Base-by-base conservation (phyloP, 306 rosid species). In the Medicago ruthenica region DNA sequence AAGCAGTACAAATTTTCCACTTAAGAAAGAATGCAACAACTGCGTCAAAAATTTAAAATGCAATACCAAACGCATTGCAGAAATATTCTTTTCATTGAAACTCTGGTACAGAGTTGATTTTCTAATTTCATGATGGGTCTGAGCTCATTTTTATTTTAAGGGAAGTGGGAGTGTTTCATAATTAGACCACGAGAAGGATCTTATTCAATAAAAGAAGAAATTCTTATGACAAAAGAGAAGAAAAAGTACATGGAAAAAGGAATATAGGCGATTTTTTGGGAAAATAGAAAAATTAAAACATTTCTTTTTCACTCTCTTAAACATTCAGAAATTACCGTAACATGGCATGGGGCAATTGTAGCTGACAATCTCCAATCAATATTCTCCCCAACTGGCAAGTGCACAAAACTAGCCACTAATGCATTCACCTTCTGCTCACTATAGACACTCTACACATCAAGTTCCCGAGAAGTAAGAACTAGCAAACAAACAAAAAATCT, bases 291-390 rank as follows among this genome's bases (percentile, higher is more conserved):
- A 9, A 61, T 11, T 37, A 51, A 45, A 57, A 22, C 64, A 79
- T 31, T 69, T 75, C 67, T 45, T 71, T 63, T 59, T 65, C 70
- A 58, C 58, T 54, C 24, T 58, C 21, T 76, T 36, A 51, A 73
- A 70, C 64, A 74, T 45, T 31, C 51, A 81, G 80, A 76, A 83
- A 81, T 85, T 76, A 95, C 97, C 91, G 96, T 95, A 72, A 90
- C 97, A 83, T 92, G 88, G 85, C 97, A 92, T 9, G 99, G 97
- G 69, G 99, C 92, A 75, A 90, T 90, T 55, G 93, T 95, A 66
- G 99, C 97, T 24, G 97, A 92, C 75, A 95, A 81, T 84, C 85
- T 90, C 97, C 97, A 92, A 73, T 92, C 99, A 86, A 95, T 87
- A 70, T 92, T 95, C 89, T 90, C 97, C 79, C 97, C 99, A 61